These are phyloP conservation scores for Grammothele lineata DNA, from an alignment of 768 basidiomycete genomes.

Conservation along the genomic window DNA sequence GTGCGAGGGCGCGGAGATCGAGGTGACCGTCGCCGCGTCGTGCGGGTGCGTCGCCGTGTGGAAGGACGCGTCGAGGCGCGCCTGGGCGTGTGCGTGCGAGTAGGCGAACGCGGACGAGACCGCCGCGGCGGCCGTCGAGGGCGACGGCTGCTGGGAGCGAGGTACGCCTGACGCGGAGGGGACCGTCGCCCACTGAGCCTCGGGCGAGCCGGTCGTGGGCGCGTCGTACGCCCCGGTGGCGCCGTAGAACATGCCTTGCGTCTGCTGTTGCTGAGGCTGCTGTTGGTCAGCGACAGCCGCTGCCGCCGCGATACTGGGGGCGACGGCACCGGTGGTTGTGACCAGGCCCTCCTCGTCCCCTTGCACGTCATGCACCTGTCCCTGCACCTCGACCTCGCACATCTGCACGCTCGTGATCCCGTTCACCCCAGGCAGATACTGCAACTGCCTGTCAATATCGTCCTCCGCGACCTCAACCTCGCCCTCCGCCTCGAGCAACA, in stretches of 20 bases:
- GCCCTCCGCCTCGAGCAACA: slow-evolving; percentile 27
- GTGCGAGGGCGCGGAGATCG: slow-evolving; percentile 66
- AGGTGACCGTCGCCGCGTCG: slow-evolving; percentile 34
- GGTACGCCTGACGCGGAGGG: slow-evolving; percentile 16
- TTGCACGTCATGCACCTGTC: slow-evolving; percentile 49
- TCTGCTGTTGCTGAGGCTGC: slow-evolving; percentile 7
- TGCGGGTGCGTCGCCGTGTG: slow-evolving; percentile 8
- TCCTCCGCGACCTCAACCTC: slow-evolving; percentile 32
- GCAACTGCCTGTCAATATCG: slow-evolving; percentile 15
- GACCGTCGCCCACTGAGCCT: slow-evolving; percentile 35
- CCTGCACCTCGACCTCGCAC: slow-evolving; percentile 59
- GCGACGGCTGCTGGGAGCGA: slow-evolving; percentile 13
- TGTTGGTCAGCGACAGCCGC: slow-evolving; percentile 14
- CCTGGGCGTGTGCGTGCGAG: neutral
- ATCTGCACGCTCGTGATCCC: slow-evolving; percentile 43
- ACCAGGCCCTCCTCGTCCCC: slow-evolving; percentile 57
- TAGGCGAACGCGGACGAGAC: too few relatives aligned
- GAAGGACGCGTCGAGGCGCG: slow-evolving; percentile 18
- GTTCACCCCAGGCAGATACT: slow-evolving; percentile 11
- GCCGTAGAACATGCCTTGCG: slow-evolving; percentile 23
- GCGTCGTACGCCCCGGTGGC: neutral
- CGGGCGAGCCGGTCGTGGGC: slow-evolving; percentile 19
- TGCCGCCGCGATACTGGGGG: slow-evolving; percentile 7
- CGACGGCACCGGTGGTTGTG: slow-evolving; percentile 22
- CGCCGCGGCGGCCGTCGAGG: slow-evolving; percentile 37